These are phyloP conservation scores for Agrocybe pediades DNA, from an alignment of 768 basidiomycete species.

Conservation along the genomic window DNA sequence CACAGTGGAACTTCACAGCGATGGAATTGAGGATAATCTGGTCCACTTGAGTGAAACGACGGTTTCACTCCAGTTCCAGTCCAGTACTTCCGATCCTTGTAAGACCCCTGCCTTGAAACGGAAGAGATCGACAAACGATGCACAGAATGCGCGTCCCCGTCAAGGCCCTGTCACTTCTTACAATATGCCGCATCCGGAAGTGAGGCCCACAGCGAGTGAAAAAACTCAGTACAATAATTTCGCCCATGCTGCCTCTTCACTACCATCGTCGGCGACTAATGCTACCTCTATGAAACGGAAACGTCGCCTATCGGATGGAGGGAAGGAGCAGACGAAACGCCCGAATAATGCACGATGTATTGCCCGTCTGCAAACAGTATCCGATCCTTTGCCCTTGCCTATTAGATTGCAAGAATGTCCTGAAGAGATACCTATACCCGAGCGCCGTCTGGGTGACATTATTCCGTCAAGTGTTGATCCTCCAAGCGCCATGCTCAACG, in stretches of 20 bases:
- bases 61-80: too few relatives aligned
- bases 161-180: too few relatives aligned
- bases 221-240: too few relatives aligned
- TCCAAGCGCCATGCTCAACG: neutral
- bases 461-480: conserved; percentile 10
- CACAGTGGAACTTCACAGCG: too few relatives aligned
- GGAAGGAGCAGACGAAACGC: conserved; percentile 25
- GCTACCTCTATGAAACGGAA: conserved; percentile 26
- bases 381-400: conserved; percentile 27
- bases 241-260: neutral
- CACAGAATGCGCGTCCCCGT: too few relatives aligned
- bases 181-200: too few relatives aligned
- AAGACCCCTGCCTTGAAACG: too few relatives aligned
- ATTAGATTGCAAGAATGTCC: conserved; percentile 34
- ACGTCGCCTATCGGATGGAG: conserved; percentile 37
- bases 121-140: too few relatives aligned
- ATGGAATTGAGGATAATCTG: too few relatives aligned
- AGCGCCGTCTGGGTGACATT: neutral
- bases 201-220: too few relatives aligned
- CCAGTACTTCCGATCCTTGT: too few relatives aligned
- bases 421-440: conserved; percentile 21
- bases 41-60: too few relatives aligned
- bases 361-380: conserved; percentile 26
- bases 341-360: conserved; percentile 16
- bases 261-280: neutral